Conservation (phyloP, 495 filamentous ascomycete genomes). For the Neurospora terricola region DNA sequence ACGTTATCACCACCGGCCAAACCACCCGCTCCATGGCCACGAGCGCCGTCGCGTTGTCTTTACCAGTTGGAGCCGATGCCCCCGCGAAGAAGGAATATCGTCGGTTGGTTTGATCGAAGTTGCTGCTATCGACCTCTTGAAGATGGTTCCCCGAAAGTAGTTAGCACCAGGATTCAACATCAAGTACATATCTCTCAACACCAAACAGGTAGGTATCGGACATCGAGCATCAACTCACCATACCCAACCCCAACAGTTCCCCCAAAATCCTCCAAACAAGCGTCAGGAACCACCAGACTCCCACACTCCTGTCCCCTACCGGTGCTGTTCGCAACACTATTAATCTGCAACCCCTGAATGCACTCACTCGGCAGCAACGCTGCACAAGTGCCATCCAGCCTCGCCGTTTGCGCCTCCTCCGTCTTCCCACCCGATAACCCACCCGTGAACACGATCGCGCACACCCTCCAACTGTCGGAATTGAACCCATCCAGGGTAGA, state of each 20-base stretch:
- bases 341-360: slow-evolving; percentile 9
- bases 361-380: slow-evolving; percentile 3
- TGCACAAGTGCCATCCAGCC: slow-evolving; percentile 1
- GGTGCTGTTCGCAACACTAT: not conserved
- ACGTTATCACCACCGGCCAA: slow-evolving; percentile 16
- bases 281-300: slow-evolving; percentile 5
- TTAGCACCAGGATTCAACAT: not conserved
- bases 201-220: not conserved
- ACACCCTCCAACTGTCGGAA: slow-evolving; percentile 7
- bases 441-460: slow-evolving; percentile 10
- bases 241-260: not conserved
- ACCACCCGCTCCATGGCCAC: slow-evolving; percentile 2
- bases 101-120: not conserved
- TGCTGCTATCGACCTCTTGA: not conserved
- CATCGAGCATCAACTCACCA: slow-evolving; percentile 3
- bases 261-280: slow-evolving; percentile 3
- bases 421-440: not conserved
- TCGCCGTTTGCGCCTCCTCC: not conserved
- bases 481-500: not conserved
- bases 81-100: slow-evolving; percentile 8
- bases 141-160: too few species aligned
- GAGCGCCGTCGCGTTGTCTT: slow-evolving; percentile 4
- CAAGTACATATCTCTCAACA: not conserved
- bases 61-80: not conserved
- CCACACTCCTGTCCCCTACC: not conserved